Base-by-base conservation (phyloP, 257 asterid genomes). In the Cruciata laevipes region DNA sequence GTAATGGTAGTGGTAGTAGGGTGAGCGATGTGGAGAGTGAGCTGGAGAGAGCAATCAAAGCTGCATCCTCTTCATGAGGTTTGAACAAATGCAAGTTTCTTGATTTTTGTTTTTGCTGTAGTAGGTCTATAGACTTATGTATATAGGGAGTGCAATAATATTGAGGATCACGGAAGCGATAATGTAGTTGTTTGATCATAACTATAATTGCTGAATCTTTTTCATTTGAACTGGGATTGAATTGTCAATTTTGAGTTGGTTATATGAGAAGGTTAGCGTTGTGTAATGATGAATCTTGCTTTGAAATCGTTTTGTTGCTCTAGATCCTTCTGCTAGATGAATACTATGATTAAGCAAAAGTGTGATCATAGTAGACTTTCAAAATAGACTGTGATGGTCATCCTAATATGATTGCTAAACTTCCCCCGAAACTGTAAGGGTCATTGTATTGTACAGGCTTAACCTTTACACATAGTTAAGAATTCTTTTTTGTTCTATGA, bases 31-130 rank as follows among this genome's bases (percentile, higher is more conserved):
- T 91, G 66, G 98, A 91, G 83, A 84, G 63, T 77, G 98, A 91
- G 81, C 75, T 91, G 86, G 86, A 91, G 84, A 87, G 81, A 82
- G 98, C 98, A 52, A 87, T 91, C 66, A 73, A 66, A 79, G 98
- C 95, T 62, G 91, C 95, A 47, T 77, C 90, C 32, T 73, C 93
- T 61, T 32, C 72, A 0, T 78, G 66, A 80, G 77, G 74, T 69
- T 62, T 52, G 71, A 74, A 65, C 52, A 32, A 65, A 56, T 65
- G 10, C 38, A 63, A 11, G 52, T 49, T 62, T 47, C 55, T 70
- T 64, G 24, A 63, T 42, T 65, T 65, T 2, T n/a, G 55, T 66
- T 20, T 24, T 12, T 27, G 25, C 7, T 30, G 24, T 51, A 8
- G 25, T 27, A 31, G 30, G 6, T 31, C 33, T 27, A 42, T 27